Evolutionary conservation across 148 eudicot genomes (phyloP).

Genomic region (Pouteria glomerata): DNA sequence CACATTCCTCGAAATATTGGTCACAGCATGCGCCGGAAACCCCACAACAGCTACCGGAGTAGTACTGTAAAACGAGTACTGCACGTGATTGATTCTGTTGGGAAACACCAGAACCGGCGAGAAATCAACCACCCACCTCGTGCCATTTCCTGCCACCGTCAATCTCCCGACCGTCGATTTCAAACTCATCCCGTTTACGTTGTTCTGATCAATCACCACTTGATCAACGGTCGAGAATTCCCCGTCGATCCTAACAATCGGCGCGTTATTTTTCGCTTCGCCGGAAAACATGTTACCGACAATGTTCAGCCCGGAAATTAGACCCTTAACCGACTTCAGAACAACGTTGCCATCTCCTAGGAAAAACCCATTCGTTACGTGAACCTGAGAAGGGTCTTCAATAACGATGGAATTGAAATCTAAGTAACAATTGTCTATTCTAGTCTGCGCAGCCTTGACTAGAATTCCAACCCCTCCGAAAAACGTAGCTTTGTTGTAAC

Average conservation of each 20-base stretch:
- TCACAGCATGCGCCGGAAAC: slow-evolving; percentile 25
- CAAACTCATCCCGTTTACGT: slow-evolving; percentile 32
- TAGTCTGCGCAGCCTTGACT: slow-evolving; percentile 27
- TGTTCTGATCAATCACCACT: slow-evolving; percentile 41
- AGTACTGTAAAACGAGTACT: slow-evolving; percentile 23
- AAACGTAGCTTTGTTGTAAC: slow-evolving; percentile 40
- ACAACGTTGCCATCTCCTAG: slow-evolving; percentile 43
- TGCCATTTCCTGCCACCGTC: slow-evolving; percentile 29
- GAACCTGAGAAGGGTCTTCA: slow-evolving; percentile 42
- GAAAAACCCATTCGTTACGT: slow-evolving; percentile 36
- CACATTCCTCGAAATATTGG: slow-evolving; percentile 30
- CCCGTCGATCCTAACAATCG: slow-evolving; percentile 33
- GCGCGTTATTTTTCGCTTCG: slow-evolving; percentile 16
- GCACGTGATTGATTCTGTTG: slow-evolving; percentile 29
- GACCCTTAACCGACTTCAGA: slow-evolving; percentile 29
- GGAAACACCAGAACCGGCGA: slow-evolving; percentile 24
- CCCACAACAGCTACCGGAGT: background rate
- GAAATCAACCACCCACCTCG: slow-evolving; percentile 29
- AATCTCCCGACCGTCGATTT: slow-evolving; percentile 30
- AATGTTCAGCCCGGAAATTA: slow-evolving; percentile 25
- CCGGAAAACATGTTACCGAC: slow-evolving; percentile 38
- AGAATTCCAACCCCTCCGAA: slow-evolving; percentile 43
- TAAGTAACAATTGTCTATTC: slow-evolving; percentile 33
- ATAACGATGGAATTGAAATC: slow-evolving; percentile 37
- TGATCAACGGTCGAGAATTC: slow-evolving; percentile 27